Base-by-base conservation (phyloP, 306 rosid species). In the Rosa chinensis region DNA sequence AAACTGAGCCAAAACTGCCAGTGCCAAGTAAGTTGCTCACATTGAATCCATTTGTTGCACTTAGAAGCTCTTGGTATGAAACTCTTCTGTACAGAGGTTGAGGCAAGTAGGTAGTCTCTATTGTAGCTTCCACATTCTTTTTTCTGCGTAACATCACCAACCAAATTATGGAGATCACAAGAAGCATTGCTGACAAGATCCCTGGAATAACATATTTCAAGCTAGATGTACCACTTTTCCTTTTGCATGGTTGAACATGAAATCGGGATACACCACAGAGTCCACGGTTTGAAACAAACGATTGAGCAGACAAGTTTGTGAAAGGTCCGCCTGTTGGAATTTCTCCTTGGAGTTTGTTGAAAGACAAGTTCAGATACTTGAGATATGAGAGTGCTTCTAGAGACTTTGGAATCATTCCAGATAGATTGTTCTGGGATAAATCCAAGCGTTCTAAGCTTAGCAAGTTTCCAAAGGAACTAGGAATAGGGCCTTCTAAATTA, bases 271-370 rank as follows among this genome's bases (percentile, higher is more conserved):
- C 75, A n/a, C 83, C 78, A 75, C 88, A 85, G 0, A 85, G 80
- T 14, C n/a, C 75, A 4, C 9, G 39, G 42, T 85, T 85, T 21
- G 69, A 55, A 8, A 74, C 17, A 69, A 84, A 84, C 59, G 88
- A 81, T 5, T 58, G 49, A 61, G 70, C 21, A 12, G 82, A 72
- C 42, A 77, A 73, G 16, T 48, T 80, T 5, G 20, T 25, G 42
- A 84, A 66, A 11, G 74, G 48, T 35, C 82, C 82, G 17, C 73
- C 74, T 23, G 20, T 74, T 78, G 82, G 84, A 64, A 84, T 80
- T 77, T 72, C 73, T 64, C 87, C 84, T 80, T 32, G 53, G 8
- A 82, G 23, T 11, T 18, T 42, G 39, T 82, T 55, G 62, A 20
- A 55, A n/a, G 62, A 55, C 62, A 55, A 2, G 1, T 55, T 55